Conservation (phyloP, 2,329 filamentous ascomycete species). For the Colletotrichum orbiculare region DNA sequence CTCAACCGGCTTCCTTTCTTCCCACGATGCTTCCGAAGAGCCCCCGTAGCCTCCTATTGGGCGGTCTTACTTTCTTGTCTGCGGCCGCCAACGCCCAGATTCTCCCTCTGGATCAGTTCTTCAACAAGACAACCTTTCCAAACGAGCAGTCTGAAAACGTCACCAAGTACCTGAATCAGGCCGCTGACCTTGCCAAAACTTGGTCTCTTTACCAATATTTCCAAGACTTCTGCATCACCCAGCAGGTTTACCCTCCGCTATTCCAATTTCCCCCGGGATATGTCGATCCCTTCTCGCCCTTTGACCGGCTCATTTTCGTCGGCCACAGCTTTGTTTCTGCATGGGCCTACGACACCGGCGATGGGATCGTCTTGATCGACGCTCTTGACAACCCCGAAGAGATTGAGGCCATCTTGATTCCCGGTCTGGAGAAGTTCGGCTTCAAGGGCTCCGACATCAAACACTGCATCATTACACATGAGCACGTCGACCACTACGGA, state of each 20-base stretch:
- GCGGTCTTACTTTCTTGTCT: not conserved
- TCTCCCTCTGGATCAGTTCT: slow-evolving; percentile 1
- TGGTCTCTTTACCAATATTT: slow-evolving; percentile 2
- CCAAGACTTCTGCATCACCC: slow-evolving; percentile 1
- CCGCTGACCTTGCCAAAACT: slow-evolving; percentile 3
- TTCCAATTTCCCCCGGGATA: not conserved
- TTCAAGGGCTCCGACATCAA: too few relatives aligned
- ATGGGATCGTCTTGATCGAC: too few relatives aligned
- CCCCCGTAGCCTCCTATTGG: not conserved
- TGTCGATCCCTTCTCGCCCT: too few relatives aligned
- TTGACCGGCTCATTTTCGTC: too few relatives aligned
- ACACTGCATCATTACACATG: too few relatives aligned
- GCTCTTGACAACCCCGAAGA: too few relatives aligned
- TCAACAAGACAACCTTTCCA: slow-evolving; percentile 10
- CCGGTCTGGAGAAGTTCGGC: too few relatives aligned
- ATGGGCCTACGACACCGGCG: too few relatives aligned
- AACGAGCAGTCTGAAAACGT: slow-evolving; percentile 2
- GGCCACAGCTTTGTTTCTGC: too few relatives aligned
- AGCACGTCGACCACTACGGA: too few relatives aligned
- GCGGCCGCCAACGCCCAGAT: not conserved
- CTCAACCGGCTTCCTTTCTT: too few relatives aligned
- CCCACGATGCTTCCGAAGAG: not conserved
- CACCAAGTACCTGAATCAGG: slow-evolving; percentile 8
- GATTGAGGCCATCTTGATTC: too few relatives aligned
- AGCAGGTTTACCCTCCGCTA: slow-evolving; percentile 1